A percentile compares a stretch with the other conserved stretches of the same genome.
These are phyloP conservation scores for Plectranthus barbatus DNA, from an alignment of 257 asterid species.

Conservation along the genomic window DNA sequence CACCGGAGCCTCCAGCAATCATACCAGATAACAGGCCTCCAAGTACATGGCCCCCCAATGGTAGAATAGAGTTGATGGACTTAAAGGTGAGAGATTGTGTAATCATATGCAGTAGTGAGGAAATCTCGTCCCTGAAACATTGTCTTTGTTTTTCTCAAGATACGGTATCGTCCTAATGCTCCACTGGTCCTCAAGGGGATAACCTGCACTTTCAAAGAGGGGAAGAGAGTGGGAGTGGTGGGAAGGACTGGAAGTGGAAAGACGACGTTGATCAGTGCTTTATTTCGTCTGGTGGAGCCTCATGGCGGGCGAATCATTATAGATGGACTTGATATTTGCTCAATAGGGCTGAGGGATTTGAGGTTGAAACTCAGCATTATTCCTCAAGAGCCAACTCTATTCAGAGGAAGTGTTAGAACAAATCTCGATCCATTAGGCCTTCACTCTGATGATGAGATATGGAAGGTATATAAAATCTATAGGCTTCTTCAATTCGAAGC, in stretches of 20 bases:
- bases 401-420: conserved; percentile 58
- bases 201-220: conserved; percentile 64
- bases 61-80: conserved; percentile 50
- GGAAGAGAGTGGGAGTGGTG: conserved; percentile 60
- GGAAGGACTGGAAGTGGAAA: conserved; percentile 94
- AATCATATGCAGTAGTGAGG: too few species aligned
- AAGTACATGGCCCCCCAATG: conserved; percentile 56
- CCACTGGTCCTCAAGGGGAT: conserved; percentile 73
- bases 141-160: conserved; percentile 21
- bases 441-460: conserved; percentile 59
- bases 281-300: conserved; percentile 84
- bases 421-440: conserved; percentile 75
- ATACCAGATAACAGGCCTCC: conserved; percentile 52
- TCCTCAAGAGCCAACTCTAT: conserved; percentile 87
- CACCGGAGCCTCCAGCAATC: conserved; percentile 57
- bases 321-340: conserved; percentile 60
- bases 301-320: conserved; percentile 41
- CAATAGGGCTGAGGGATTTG: conserved; percentile 62
- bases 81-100: conserved; percentile 33
- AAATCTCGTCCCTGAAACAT: too few species aligned
- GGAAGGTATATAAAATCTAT: conserved; percentile 60
- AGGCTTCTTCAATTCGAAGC: too few species aligned
- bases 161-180: conserved; percentile 63
- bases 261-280: conserved; percentile 59
- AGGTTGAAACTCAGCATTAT: conserved; percentile 67